Evolutionary conservation across 108 stramenopile genomes (phyloP).

Genomic region (Aurantiochytrium sp.): DNA sequence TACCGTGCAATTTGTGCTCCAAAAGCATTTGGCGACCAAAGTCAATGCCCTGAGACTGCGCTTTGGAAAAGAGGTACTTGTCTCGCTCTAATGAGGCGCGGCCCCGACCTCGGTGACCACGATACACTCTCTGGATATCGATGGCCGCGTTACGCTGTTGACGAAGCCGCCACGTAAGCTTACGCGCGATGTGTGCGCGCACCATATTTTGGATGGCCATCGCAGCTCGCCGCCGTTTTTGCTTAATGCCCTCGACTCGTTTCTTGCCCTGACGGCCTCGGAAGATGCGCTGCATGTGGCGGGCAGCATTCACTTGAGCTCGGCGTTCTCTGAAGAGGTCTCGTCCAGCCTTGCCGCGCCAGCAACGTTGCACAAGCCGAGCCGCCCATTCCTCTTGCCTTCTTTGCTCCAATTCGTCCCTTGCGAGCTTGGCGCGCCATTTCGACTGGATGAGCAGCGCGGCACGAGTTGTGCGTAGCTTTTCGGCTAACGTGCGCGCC

Average conservation of each 20-base stretch:
- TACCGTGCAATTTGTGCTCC: constrained; percentile 78
- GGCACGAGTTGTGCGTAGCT: constrained; percentile 52
- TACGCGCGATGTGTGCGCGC: constrained; percentile 44
- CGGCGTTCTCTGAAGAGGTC: constrained; percentile 28
- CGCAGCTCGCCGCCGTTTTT: constrained; percentile 45
- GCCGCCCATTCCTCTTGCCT: constrained; percentile 69
- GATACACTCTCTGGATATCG: constrained; percentile 54
- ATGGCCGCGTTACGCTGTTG: constrained; percentile 41
- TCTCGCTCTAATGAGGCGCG: constrained; percentile 64
- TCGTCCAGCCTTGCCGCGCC: constrained; percentile 57
- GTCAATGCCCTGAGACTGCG: constrained; percentile 73
- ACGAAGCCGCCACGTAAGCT: constrained; percentile 33
- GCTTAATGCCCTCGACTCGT: constrained; percentile 32
- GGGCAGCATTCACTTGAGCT: constrained; percentile 32
- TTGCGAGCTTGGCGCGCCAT: constrained; percentile 59
- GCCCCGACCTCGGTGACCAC: constrained; percentile 61
- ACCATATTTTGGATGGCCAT: constrained; percentile 50
- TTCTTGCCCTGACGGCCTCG: constrained; percentile 53
- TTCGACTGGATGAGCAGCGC: constrained; percentile 57
- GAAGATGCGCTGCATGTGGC: constrained; percentile 46
- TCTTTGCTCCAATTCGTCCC: constrained; percentile 43
- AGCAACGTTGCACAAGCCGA: constrained; percentile 60
- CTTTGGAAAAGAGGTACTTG: constrained; percentile 69
- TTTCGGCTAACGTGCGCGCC: constrained; percentile 54
- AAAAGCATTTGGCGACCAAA: constrained; percentile 76